Percentiles rank a stretch among this genome's conserved stretches.
These are phyloP conservation scores for Curvularia eragrostidis DNA, from an alignment of 2,329 filamentous ascomycete genomes.

Conservation along the genomic window DNA sequence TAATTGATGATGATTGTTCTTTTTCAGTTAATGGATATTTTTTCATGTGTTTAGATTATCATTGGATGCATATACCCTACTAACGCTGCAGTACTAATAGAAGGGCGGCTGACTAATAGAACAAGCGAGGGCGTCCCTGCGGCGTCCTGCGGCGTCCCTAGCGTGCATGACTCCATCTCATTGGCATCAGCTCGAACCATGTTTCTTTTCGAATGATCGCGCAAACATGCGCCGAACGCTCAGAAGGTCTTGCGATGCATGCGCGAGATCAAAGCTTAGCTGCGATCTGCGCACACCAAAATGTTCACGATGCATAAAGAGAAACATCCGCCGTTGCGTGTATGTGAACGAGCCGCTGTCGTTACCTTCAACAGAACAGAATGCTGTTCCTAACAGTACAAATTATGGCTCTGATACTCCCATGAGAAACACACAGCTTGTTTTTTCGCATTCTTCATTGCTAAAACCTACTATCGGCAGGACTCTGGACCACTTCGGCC, in stretches of 20 bases:
- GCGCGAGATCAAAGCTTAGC: constrained; percentile 62
- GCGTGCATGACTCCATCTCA: neutral
- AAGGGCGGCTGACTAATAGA: neutral
- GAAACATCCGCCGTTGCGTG: constrained; percentile 53
- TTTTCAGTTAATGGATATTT: too few relatives aligned
- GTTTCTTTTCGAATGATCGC: constrained; percentile 6
- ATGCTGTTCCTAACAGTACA: constrained; percentile 12
- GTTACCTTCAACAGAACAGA: constrained; percentile 27
- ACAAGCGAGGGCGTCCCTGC: neutral
- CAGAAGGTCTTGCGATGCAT: constrained; percentile 63
- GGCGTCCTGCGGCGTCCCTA: neutral
- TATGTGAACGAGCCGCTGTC: constrained; percentile 63
- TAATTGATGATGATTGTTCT: too few relatives aligned
- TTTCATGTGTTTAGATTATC: too few relatives aligned
- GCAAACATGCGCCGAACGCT: constrained; percentile 61
- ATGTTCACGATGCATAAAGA: constrained; percentile 63
- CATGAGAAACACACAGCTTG: neutral
- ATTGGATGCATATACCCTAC: too few relatives aligned
- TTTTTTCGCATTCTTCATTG: neutral
- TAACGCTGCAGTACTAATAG: neutral
- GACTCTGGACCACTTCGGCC: constrained; percentile 62
- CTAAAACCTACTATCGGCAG: constrained; percentile 1
- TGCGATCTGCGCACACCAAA: constrained; percentile 63
- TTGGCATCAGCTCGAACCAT: constrained; percentile 10
- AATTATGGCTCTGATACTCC: neutral